These are phyloP conservation scores for Paramecium caudatum DNA, from an alignment of 73 alveolate genomes.

Conservation along the genomic window DNA sequence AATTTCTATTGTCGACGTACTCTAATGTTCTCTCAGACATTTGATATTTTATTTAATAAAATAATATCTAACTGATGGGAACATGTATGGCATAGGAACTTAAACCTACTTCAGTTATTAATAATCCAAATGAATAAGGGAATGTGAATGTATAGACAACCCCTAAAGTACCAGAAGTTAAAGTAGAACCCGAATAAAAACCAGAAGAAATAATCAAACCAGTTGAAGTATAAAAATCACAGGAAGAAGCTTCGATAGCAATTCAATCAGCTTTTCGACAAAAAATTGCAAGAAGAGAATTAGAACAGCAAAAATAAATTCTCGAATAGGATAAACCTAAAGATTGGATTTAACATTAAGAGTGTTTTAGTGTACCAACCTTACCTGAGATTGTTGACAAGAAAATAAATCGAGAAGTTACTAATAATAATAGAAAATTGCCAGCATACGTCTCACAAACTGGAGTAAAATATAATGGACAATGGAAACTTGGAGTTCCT, in stretches of 20 bases:
- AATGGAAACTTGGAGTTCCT: neutral
- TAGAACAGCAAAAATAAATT: neutral
- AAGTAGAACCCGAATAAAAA: neutral
- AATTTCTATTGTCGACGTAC: constrained; percentile 38
- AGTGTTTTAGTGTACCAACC: neutral
- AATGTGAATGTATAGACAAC: neutral
- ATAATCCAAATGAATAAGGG: neutral
- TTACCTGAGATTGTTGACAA: neutral
- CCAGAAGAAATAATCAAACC: neutral
- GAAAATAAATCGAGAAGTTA: neutral
- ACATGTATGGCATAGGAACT: too few species aligned
- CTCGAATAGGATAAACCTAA: constrained; percentile 43
- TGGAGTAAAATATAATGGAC: constrained; percentile 32
- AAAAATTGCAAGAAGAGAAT: neutral
- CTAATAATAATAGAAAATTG: constrained; percentile 3
- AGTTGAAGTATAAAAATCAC: neutral
- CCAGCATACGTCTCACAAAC: neutral
- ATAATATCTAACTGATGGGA: too few species aligned
- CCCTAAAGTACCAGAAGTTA: neutral
- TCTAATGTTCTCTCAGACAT: constrained; percentile 63
- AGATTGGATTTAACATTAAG: neutral
- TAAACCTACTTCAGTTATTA: too few species aligned
- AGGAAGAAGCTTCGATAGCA: neutral
- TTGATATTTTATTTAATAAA: too few species aligned
- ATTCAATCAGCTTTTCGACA: constrained; percentile 14